Percentiles rank a stretch among this genome's conserved stretches.
Conservation (phyloP, 129 eudicot species). For the Pittosporum tobira region DNA sequence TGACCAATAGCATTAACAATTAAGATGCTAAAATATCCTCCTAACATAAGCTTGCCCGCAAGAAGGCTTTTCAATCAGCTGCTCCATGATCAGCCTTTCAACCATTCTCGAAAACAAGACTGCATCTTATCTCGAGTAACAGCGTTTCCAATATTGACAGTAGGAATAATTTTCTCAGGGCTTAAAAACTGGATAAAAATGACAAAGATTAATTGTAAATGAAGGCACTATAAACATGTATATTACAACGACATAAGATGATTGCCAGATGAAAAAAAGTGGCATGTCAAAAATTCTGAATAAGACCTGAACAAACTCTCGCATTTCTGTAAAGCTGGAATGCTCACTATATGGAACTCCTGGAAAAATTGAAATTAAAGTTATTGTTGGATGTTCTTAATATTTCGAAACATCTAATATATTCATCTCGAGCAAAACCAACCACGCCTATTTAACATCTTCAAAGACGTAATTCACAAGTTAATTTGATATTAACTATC, state of each 20-base stretch:
- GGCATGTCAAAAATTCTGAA: background rate
- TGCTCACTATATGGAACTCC: constrained; percentile 51
- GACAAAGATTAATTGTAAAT: background rate
- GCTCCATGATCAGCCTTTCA: constrained; percentile 11
- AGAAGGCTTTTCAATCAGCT: background rate
- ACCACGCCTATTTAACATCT: constrained; percentile 1
- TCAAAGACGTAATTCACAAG: too few relatives aligned
- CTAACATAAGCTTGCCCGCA: background rate
- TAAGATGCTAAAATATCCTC: background rate
- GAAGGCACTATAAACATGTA: background rate
- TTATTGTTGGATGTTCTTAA: too few relatives aligned
- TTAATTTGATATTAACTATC: background rate
- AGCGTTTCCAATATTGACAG: constrained; percentile 39
- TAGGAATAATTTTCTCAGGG: constrained; percentile 40
- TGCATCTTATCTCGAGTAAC: constrained; percentile 42
- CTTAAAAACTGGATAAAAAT: constrained; percentile 27
- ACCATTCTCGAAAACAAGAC: constrained; percentile 34
- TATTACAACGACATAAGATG: background rate
- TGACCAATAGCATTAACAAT: background rate
- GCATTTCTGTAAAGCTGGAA: constrained; percentile 40
- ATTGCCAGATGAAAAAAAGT: background rate
- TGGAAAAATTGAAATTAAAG: too few relatives aligned
- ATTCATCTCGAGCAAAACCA: background rate
- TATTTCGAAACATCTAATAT: too few relatives aligned
- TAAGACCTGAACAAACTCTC: constrained; percentile 36